Evolutionary conservation across 1,139 yeast genomes (phyloP).

Genomic region (Diutina pseudorugosa): DNA sequence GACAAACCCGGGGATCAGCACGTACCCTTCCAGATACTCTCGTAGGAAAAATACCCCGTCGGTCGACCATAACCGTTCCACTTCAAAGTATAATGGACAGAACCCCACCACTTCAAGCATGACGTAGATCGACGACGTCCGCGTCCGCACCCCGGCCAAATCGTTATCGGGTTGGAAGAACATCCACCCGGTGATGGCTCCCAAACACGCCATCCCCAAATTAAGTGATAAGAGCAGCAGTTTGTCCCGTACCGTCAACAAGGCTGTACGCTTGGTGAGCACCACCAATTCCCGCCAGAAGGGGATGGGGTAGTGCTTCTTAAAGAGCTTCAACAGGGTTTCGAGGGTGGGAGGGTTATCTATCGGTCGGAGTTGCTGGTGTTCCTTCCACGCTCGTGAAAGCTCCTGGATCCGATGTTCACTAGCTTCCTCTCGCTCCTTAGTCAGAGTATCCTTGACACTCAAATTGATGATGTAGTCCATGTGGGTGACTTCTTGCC

Average conservation of each 20-base stretch:
- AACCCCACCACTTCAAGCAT: constrained; percentile 3
- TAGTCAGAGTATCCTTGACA: constrained; percentile 48
- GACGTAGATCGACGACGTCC: neutral
- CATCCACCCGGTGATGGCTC: constrained; percentile 3
- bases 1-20: constrained; percentile 1
- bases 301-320: constrained; percentile 16
- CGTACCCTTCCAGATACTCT: constrained; percentile 1
- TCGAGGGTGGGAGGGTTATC: constrained; percentile 10
- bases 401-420: constrained; percentile 31
- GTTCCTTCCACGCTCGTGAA: constrained; percentile 37
- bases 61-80: constrained; percentile 1
- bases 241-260: neutral
- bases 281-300: constrained; percentile 36
- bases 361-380: constrained; percentile 6
- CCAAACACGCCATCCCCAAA: neutral
- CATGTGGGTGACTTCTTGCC: constrained; percentile 5
- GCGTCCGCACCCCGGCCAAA: neutral
- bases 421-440: constrained; percentile 31
- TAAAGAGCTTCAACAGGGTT: constrained; percentile 15
- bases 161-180: neutral
- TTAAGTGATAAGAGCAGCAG: neutral
- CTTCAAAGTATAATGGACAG: neutral
- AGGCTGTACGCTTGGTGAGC: constrained; percentile 21
- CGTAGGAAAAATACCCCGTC: neutral
- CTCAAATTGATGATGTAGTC: constrained; percentile 48